Base-by-base conservation (phyloP, 306 rosid genomes). In the Astragalus glycyphyllos region DNA sequence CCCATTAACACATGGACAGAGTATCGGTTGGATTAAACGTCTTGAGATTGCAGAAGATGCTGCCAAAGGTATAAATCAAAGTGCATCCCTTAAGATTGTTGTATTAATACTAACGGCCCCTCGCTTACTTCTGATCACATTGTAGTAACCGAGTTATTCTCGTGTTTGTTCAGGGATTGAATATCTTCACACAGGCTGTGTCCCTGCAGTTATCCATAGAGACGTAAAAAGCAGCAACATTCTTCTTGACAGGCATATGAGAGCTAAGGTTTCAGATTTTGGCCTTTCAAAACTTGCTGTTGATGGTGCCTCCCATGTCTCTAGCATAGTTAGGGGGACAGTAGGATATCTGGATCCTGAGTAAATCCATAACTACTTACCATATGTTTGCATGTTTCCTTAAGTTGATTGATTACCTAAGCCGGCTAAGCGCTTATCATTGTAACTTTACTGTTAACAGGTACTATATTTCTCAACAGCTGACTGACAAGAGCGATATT, bases 301-400 rank as follows among this genome's bases (percentile, higher is more conserved):
- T 17, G 99, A 95, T 35, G 99, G 91, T 44, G 96, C 66, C 65
- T 91, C 97, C 64, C 97, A 95, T 54, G 99, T 95, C 55, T 95
- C 99, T 5, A 95, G 99, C 84, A 79, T 87, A 38, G 99, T 95
- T 81, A 86, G 99, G 44, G 99, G 99, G 51, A 95, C 99, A 37
- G 92, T 95, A 4, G 99, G 99, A 56, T 95, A 95, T 85, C 75
- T 95, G 67, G 99, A 95, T 85, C 99, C 99, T 4, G 97, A 91
- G 99, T 95, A 87, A 83, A 95, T 40, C 85, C 79, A 58, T 79
- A 42, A 62, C 59, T 12, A 8, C 32, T 64, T 50, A 29, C n/a
- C 71, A 60, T 58, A 40, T 50, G 12, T 42, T 45, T 13, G 6
- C 12, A 11, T 54, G 57, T 79, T 48, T 54, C 26, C 41, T 58